A percentile compares a stretch with the other conserved stretches of the same genome.
phyloP scores from a whole-genome alignment of 805 yeast genomes.

The Yarrowia sp. region DNA sequence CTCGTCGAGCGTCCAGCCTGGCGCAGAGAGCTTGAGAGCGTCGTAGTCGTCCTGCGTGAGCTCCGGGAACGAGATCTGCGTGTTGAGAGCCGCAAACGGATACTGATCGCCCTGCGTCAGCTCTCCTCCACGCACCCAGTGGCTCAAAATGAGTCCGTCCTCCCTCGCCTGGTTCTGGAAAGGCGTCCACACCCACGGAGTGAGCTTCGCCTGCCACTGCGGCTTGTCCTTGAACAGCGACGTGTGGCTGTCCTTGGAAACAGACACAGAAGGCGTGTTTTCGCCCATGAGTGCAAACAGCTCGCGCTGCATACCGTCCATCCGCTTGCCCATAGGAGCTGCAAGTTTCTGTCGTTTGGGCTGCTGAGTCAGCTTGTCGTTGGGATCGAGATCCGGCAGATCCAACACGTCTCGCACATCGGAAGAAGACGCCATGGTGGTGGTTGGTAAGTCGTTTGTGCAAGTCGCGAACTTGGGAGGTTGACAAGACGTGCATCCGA shows the following conservation, averaged over 20 bases:
- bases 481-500: background rate
- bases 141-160: constrained; percentile 57
- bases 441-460: too few species aligned
- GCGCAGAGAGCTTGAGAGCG: constrained; percentile 40
- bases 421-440: constrained; percentile 35
- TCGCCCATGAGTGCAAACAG: constrained; percentile 85
- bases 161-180: constrained; percentile 57
- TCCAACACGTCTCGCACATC: constrained; percentile 39
- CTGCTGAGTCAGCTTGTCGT: constrained; percentile 12
- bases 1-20: constrained; percentile 71
- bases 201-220: constrained; percentile 57
- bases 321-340: background rate
- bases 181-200: constrained; percentile 75
- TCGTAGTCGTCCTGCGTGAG: constrained; percentile 63
- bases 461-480: too few species aligned
- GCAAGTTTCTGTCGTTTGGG: constrained; percentile 26
- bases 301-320: constrained; percentile 82
- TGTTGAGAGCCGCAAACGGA: constrained; percentile 72
- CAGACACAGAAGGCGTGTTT: constrained; percentile 80
- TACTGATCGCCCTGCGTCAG: constrained; percentile 46
- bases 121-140: constrained; percentile 80
- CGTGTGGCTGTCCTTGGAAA: constrained; percentile 40
- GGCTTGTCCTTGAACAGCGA: constrained; percentile 57
- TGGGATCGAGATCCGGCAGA: constrained; percentile 32
- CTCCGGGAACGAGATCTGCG: constrained; percentile 64